These are phyloP conservation scores for Aspergillus viridinutans DNA, from an alignment of 2,329 filamentous ascomycete genomes.

Conservation along the genomic window DNA sequence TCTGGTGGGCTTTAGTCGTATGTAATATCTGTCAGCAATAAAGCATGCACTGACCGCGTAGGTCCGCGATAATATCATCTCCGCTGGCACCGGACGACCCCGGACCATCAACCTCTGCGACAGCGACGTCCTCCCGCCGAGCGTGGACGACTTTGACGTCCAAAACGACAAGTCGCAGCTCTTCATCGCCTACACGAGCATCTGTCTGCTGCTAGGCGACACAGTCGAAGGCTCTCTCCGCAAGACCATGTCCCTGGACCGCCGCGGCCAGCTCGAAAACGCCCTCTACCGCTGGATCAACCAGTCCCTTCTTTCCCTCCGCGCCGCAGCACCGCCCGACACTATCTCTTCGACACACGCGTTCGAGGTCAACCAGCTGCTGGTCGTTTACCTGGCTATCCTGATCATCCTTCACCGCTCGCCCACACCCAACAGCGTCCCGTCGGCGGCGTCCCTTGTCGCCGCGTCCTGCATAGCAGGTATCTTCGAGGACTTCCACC, in stretches of 20 bases:
- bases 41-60: conserved; percentile 7
- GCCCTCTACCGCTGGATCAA: conserved; percentile 40
- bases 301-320: conserved; percentile 19
- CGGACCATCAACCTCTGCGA: conserved; percentile 39
- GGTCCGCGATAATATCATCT: conserved; percentile 40
- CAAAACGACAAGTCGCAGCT: conserved; percentile 27
- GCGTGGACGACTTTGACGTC: conserved; percentile 31
- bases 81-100: conserved; percentile 39
- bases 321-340: background rate
- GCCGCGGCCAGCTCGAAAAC: conserved; percentile 32
- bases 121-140: conserved; percentile 37
- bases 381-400: conserved; percentile 36
- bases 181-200: conserved; percentile 38
- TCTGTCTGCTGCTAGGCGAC: conserved; percentile 39
- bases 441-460: conserved; percentile 35
- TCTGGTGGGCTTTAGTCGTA: conserved; percentile 46
- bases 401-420: conserved; percentile 39
- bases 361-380: conserved; percentile 36
- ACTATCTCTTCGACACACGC: conserved; percentile 8
- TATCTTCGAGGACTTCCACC: conserved; percentile 40
- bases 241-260: conserved; percentile 26
- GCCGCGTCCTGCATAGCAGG: conserved; percentile 41
- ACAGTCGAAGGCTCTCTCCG: conserved; percentile 38
- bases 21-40: conserved; percentile 3
- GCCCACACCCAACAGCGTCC: conserved; percentile 20